Base-by-base conservation (phyloP, 345 rosid genomes). In the Capsella bursapastoris region DNA sequence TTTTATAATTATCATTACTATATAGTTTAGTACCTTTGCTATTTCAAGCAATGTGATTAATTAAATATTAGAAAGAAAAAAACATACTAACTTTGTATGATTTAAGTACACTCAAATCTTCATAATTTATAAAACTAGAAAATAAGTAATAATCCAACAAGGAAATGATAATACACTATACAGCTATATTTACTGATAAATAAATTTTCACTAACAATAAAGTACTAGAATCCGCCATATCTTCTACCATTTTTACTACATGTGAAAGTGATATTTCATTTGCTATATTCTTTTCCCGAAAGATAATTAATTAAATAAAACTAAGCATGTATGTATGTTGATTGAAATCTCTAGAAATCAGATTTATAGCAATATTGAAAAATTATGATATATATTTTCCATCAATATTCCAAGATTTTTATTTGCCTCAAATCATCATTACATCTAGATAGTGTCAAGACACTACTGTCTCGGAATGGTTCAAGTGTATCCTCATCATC, bases 361-460 rank as follows among this genome's bases (percentile, higher is more conserved):
- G 4, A 58, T 62, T 12, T 18, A 32, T 35, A 32, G 47, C 43
- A 15, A 43, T 53, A 8, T 22, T 16, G 18, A 16, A 16, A 16
- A 16, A 16, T 16, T 16, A 16, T 16, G 18, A 16, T 16, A 16
- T 16, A 16, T 16, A 16, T 16, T 16, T 22, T 58, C 28, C 35
- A 45, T 34, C n/a, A 70, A 34, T 22, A 37, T 32, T 13, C 31
- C 13, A 43, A 44, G 47, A 73, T 64, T 32, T 65, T 65, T 56
- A 44, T 31, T 55, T 73, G 48, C 27, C 28, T n/a, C 47, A 44
- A 43, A 31, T 72, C 47, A 43, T 72, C 47, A 44, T 18, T 5
- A 53, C 47, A 32, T 25, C 16, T 28, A 8, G 12, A 63, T 50
- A 5, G 2, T 61, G 29, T 61, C 43, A 50, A 28, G 45, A n/a